Conservation (phyloP, 129 eudicot species). For the Flaveria linearis region DNA sequence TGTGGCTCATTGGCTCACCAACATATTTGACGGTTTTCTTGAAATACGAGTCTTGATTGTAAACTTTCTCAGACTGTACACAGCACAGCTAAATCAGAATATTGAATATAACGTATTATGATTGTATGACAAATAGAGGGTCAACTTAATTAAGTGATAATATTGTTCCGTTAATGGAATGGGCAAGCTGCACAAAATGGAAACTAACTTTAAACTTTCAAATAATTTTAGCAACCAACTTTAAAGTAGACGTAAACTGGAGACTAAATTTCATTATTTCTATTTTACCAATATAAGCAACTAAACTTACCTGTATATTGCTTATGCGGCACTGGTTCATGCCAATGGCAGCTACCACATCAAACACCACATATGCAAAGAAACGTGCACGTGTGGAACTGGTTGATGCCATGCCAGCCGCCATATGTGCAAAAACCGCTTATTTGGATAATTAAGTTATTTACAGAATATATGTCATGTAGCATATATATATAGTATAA, state of each 20-base stretch:
- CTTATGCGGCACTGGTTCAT: neutral
- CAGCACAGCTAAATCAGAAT: neutral
- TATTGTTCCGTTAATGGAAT: neutral
- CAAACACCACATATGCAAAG: neutral
- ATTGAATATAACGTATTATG: neutral
- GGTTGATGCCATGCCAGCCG: neutral
- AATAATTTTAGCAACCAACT: neutral
- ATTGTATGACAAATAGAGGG: neutral
- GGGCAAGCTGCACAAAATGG: neutral
- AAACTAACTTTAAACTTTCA: neutral
- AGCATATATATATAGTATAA: no score
- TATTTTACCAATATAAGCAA: neutral
- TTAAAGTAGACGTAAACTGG: no score
- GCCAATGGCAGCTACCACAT: neutral
- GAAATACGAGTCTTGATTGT: slow-evolving; percentile 81
- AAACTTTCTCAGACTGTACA: slow-evolving; percentile 88
- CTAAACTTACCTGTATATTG: neutral
- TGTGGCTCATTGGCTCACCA: slow-evolving; percentile 85
- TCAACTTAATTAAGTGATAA: neutral
- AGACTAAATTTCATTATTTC: neutral
- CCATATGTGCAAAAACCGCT: neutral
- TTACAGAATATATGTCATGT: no score
- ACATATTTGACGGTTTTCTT: slow-evolving; percentile 72
- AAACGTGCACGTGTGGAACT: neutral
- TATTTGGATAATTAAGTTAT: neutral